Evolutionary conservation across 164 flowering plant genomes (phyloP).

Genomic region (Annona cherimola): DNA sequence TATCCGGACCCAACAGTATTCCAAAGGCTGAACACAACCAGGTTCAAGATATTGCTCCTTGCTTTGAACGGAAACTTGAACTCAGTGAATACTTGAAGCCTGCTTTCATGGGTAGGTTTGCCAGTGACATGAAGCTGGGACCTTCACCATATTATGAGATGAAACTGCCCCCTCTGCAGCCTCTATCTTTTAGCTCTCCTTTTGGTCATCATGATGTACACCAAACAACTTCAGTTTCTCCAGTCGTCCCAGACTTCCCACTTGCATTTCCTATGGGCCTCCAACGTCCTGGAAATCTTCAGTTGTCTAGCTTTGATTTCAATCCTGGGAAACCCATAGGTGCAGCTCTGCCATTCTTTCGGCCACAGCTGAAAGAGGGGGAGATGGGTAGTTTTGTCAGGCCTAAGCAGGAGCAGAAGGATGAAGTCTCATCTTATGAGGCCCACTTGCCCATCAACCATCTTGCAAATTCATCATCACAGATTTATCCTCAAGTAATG

Average conservation of each 20-base stretch:
- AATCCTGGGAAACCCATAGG: conserved; percentile 20
- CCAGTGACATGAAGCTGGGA: conserved; percentile 38
- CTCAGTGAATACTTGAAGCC: conserved; percentile 34
- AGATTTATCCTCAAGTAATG: conserved; percentile 29
- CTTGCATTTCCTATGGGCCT: conserved; percentile 33
- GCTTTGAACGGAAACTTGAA: conserved; percentile 41
- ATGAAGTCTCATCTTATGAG: conserved; percentile 36
- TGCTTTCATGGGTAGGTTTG: conserved; percentile 30
- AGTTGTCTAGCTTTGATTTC: conserved; percentile 25
- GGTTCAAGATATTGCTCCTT: conserved; percentile 37
- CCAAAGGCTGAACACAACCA: conserved; percentile 42
- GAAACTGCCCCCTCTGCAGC: conserved; percentile 45
- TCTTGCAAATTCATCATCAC: conserved; percentile 32
- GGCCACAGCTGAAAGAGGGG: conserved; percentile 37
- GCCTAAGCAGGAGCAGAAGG: conserved; percentile 62
- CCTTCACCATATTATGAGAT: conserved; percentile 41
- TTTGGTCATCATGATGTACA: conserved; percentile 27
- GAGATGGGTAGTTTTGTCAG: conserved; percentile 30
- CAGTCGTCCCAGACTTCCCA: conserved; percentile 34
- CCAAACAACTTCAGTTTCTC: conserved; percentile 20
- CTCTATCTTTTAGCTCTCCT: conserved; percentile 29
- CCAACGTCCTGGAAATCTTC: conserved; percentile 26
- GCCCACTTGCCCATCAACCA: conserved; percentile 23
- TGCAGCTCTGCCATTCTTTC: conserved; percentile 27
- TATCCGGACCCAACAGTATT: conserved; percentile 29